Evolutionary conservation across 75 land plant species (phyloP), one percentile per base, ranked within the genome.

Genomic region (Picea glauca): DNA sequence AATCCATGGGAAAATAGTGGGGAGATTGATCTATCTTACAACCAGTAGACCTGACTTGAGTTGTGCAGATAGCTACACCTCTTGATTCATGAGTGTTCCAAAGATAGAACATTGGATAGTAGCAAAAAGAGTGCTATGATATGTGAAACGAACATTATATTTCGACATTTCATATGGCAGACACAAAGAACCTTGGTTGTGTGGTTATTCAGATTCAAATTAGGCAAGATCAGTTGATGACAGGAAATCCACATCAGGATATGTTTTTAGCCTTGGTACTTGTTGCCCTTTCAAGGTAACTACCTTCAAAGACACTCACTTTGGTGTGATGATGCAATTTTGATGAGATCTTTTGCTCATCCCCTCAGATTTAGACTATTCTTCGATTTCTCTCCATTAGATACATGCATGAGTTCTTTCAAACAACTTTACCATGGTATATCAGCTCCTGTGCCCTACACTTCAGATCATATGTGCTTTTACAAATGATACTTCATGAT

Each of bases 1-100:
- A 40, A 5, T 26, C 64, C 58, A 21, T 12, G 73, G n/a, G 66
- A 50, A 62, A 13, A n/a, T 77, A 3, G 78, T 79, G 43, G 84
- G 77, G 26, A 72, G 77, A 2, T 75, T 79, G 32, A 33, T 73
- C 40, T 79, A 83, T 57, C 54, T 79, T 54, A 79, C 78, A 20
- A 56, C 73, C 62, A 83, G 81, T 23, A 61, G 77, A 23, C 84
- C 84, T 23, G 84, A 82, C n/a, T 65, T 73, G 38, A 15, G n/a
- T 20, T 73, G 67, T 79, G 77, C 40, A 30, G 75, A 79, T 60
- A 79, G 46, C 54, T 35, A 58, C 18, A 54, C 72, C 33, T 30
- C 82, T 46, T 58, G 57, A 21, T 79, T 79, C 57, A 40, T 65
- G 65, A 21, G 56, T n/a, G 15, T 26, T n/a, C 81, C 77, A 5